These are phyloP conservation scores for Zasmidium cellare DNA, from an alignment of 2,329 filamentous ascomycete genomes.

Conservation along the genomic window DNA sequence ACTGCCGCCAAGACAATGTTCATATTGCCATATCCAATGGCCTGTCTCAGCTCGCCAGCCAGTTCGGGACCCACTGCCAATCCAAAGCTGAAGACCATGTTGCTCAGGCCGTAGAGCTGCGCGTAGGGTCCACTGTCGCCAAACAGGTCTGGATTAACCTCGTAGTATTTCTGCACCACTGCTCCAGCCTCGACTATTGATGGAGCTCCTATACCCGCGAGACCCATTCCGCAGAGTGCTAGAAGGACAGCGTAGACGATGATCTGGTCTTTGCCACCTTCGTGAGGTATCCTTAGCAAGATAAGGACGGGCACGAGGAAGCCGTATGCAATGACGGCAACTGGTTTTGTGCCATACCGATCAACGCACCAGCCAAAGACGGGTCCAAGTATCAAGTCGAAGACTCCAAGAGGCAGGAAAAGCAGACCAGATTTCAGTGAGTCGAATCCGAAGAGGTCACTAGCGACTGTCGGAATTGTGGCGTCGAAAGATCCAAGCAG, in stretches of 20 bases:
- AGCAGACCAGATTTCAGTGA: conserved; percentile 47
- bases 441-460: conserved; percentile 46
- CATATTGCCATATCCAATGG: conserved; percentile 60
- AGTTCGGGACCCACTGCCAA: conserved; percentile 61
- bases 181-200: conserved; percentile 59
- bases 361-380: conserved; percentile 51
- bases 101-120: conserved; percentile 65
- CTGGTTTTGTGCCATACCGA: conserved; percentile 44
- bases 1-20: conserved; percentile 51
- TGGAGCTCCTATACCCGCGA: conserved; percentile 56
- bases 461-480: conserved; percentile 48
- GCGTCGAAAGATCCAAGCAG: conserved; percentile 48
- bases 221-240: conserved; percentile 53
- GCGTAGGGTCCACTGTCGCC: conserved; percentile 61
- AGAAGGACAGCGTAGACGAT: conserved; percentile 50
- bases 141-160: conserved; percentile 57
- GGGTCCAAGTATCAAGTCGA: conserved; percentile 48
- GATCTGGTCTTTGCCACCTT: conserved; percentile 42
- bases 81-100: conserved; percentile 62
- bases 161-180: conserved; percentile 57
- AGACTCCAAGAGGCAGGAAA: conserved; percentile 47
- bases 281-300: conserved; percentile 45
- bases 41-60: conserved; percentile 53
- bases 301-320: conserved; percentile 45
- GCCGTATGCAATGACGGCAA: conserved; percentile 44